Conservation (phyloP, 1,284 basidiomycete species). For the Anthracocystis panici-leucophaei region DNA sequence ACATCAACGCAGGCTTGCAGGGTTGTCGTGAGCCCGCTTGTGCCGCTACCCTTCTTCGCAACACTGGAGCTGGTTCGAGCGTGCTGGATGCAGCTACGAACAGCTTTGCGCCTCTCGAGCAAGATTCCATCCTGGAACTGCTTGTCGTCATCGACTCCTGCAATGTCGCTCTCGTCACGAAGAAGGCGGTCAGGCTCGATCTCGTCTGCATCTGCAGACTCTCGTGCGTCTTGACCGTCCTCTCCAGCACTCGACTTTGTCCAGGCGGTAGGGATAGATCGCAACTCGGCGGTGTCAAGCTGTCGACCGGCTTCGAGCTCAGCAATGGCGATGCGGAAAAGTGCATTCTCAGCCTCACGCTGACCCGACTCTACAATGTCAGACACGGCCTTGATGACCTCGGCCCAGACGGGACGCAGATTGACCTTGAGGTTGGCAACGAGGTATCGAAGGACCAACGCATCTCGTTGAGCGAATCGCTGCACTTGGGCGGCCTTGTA, state of each 20-base stretch:
- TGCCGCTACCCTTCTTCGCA: conserved; percentile 4
- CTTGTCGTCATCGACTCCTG: conserved; percentile 50
- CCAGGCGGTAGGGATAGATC: conserved; percentile 29
- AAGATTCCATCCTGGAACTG: conserved; percentile 61
- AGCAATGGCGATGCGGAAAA: conserved; percentile 32
- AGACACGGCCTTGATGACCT: conserved; percentile 57
- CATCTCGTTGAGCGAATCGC: conserved; percentile 19
- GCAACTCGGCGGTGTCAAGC: conserved; percentile 25
- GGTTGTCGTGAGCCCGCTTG: conserved; percentile 27
- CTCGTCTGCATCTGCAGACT: conserved; percentile 25
- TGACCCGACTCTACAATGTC: conserved; percentile 51
- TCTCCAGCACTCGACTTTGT: background rate
- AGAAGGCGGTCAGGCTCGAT: conserved; percentile 38
- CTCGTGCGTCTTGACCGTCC: conserved; percentile 8
- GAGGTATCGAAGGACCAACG: conserved; percentile 54
- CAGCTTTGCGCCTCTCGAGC: conserved; percentile 34
- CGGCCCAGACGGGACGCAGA: conserved; percentile 65
- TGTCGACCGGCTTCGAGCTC: conserved; percentile 44
- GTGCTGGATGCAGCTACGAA: conserved; percentile 47
- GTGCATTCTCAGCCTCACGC: conserved; percentile 12
- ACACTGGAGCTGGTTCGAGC: conserved; percentile 31
- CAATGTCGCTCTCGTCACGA: conserved; percentile 40
- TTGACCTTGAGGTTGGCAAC: conserved; percentile 67
- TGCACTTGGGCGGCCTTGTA: conserved; percentile 36
- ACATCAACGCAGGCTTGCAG: conserved; percentile 31